Evolutionary conservation across 257 asterid genomes (phyloP), one percentile per base, ranked within the genome.

Genomic region (Leptodermis oblonga): DNA sequence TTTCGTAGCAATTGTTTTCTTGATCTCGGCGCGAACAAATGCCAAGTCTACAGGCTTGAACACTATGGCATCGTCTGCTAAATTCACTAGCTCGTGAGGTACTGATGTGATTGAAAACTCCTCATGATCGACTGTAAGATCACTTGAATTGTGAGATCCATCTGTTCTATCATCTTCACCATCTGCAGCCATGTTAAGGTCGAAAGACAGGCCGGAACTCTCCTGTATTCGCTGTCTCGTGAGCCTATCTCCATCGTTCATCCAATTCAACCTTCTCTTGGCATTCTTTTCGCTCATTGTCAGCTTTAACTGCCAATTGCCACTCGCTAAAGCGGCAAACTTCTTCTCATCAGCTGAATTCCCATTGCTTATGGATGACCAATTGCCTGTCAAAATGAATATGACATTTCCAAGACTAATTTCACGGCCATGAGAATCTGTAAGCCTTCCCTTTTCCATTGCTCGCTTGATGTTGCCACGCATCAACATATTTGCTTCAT

Each of bases 391-490:
- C 30, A 93, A 82, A 56, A 93, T 78, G 76, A 90, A 90, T 55
- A 90, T 74, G 60, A 87, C 84, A 51, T 88, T 93, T 36, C 99
- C 97, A 7, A 93, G 90, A 70, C 92, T 77, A 34, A 86, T 86
- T 77, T 90, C 99, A 5, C 96, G 91, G 15, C 99, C 97, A 48
- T 87, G 88, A 12, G 99, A 88, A 79, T 90, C 96, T 0, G 83
- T 66, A 14, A 93, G 79, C 84, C 96, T 68, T 12, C 99, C 96
- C 62, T 91, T 81, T 62, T 90, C 95, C 48, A 87, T 79, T 0
- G 99, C 96, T 25, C 82, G 81, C 65, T 85, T 87, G 28, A 90
- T 82, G 67, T 68, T 80, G 68, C 88, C 94, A 0, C 86, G 85
- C 23, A 87, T 77, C 18, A 90, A 39, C 84, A 70, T 42, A 71